Evolutionary conservation across 495 filamentous ascomycete genomes (phyloP), one percentile per base, ranked within the genome.

Genomic region (Parmelia sp.): DNA sequence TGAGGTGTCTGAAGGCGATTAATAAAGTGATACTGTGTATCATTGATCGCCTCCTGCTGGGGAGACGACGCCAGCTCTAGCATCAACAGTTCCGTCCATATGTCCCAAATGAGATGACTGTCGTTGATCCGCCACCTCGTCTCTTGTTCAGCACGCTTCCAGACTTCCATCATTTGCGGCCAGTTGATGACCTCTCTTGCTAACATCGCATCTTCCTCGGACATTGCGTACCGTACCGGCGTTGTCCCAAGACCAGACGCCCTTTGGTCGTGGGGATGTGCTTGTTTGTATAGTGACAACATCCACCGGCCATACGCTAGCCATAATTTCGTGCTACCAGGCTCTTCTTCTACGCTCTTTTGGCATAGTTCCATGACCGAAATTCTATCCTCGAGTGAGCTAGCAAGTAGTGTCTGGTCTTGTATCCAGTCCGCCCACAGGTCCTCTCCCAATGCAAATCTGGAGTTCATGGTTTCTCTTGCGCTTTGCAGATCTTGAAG

Each of bases 41-140:
- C 80, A 56, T 81, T 80, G 39, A 92, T 76, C 62, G 84, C 84
- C 21, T 86, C 80, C 56, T 78, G 76, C 6, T 80, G 80, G 17
- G 82, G 78, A 3, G 77, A 76, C 57, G 77, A 80, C n/a, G 81
- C 77, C 68, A 90, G 65, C 79, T 89, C 90, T 77, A 82, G 74
- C 62, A 82, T 70, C 33, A 85, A 69, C 25, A 88, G 72, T 36
- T 88, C 80, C 14, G 85, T 76, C 60, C 87, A 92, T 64, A 86
- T 87, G 71, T 96, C 85, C 92, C 92, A 98, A n/a, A 97, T 81
- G 58, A 86, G 69, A 69, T 94, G 84, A 76, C 92, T 96, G 71
- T 96, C 90, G 69, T 86, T 83, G 64, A 97, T 82, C 68, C 89
- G 87, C 77, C 87, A 91, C 70, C 87, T 84, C 19, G 90, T 94